Percentiles rank a stretch among this genome's conserved stretches.
Evolutionary conservation across 2,329 filamentous ascomycete species (phyloP).

Genomic region (Nothopassalora personata): DNA sequence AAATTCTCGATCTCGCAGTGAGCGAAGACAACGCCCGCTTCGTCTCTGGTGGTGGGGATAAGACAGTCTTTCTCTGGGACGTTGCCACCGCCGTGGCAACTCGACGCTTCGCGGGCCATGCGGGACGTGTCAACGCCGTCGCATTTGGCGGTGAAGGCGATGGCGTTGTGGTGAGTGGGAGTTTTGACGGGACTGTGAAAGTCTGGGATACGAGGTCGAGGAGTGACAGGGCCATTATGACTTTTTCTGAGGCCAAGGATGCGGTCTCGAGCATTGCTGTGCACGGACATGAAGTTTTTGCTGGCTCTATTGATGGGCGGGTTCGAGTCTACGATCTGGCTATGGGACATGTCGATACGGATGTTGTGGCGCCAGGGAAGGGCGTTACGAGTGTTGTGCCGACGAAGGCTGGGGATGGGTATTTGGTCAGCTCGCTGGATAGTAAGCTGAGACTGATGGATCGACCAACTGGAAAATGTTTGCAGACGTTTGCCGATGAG

Average conservation of each 20-base stretch:
- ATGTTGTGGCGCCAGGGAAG: slow-evolving; percentile 52
- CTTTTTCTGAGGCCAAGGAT: slow-evolving; percentile 67
- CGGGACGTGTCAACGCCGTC: slow-evolving; percentile 71
- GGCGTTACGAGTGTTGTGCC: slow-evolving; percentile 68
- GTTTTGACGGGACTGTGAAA: slow-evolving; percentile 69
- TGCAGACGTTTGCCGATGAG: slow-evolving; percentile 61
- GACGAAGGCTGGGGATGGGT: slow-evolving; percentile 65
- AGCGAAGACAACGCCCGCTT: slow-evolving; percentile 74
- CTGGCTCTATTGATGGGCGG: slow-evolving; percentile 78
- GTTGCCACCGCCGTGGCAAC: slow-evolving; percentile 73
- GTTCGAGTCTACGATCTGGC: slow-evolving; percentile 78
- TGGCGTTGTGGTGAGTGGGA: slow-evolving; percentile 63
- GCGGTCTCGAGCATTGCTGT: slow-evolving; percentile 49
- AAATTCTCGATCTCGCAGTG: slow-evolving; percentile 76
- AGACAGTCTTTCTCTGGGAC: slow-evolving; percentile 90
- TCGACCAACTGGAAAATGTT: slow-evolving; percentile 63
- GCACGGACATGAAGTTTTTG: slow-evolving; percentile 52
- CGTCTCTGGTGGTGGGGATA: slow-evolving; percentile 82
- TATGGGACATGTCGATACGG: slow-evolving; percentile 63
- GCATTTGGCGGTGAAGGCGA: slow-evolving; percentile 69
- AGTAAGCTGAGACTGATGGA: slow-evolving; percentile 76
- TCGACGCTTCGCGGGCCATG: slow-evolving; percentile 62
- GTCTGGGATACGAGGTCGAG: slow-evolving; percentile 64
- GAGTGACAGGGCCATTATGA: slow-evolving; percentile 62
- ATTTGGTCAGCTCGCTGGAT: slow-evolving; percentile 72